Evolutionary conservation across 352 stramenopile genomes (phyloP).

Genomic region (Phytopythium montanum): DNA sequence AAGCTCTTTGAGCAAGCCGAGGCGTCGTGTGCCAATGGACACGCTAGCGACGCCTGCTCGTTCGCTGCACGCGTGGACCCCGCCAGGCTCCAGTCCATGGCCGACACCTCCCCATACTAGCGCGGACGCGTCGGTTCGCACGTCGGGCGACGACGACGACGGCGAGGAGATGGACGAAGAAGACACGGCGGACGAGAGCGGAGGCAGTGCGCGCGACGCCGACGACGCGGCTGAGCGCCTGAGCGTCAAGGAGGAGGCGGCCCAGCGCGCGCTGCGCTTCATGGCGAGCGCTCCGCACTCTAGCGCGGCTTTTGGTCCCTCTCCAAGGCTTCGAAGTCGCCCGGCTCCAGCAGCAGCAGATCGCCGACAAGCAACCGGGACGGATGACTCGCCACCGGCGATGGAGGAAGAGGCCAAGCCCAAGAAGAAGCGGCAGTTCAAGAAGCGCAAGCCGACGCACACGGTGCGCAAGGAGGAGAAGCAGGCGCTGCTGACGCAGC

Average conservation of each 20-base stretch:
- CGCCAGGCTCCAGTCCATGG: background rate
- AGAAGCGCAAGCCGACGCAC: conserved; percentile 41
- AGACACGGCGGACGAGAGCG: conserved; percentile 1
- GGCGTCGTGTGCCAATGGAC: no score
- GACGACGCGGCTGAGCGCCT: background rate
- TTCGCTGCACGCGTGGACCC: background rate
- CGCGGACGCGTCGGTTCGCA: background rate
- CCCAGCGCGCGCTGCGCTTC: conserved; percentile 1
- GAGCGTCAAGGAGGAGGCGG: conserved; percentile 6
- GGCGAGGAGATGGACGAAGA: conserved; percentile 7
- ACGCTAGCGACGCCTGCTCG: conserved; percentile 1
- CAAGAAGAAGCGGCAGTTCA: conserved; percentile 30
- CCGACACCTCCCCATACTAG: background rate
- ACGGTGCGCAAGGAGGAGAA: conserved; percentile 47
- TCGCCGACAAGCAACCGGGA: background rate
- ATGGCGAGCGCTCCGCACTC: background rate
- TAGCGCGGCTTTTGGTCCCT: background rate
- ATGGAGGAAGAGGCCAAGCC: background rate
- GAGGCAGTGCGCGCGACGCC: conserved; percentile 1
- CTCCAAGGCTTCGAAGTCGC: background rate
- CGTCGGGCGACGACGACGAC: conserved; percentile 7
- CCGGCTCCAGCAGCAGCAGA: background rate
- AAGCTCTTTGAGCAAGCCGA: no score
- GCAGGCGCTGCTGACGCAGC: conserved; percentile 19
- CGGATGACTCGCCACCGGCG: no score